Base-by-base conservation (phyloP, 306 rosid genomes). In the Ormosia semicastrata region DNA sequence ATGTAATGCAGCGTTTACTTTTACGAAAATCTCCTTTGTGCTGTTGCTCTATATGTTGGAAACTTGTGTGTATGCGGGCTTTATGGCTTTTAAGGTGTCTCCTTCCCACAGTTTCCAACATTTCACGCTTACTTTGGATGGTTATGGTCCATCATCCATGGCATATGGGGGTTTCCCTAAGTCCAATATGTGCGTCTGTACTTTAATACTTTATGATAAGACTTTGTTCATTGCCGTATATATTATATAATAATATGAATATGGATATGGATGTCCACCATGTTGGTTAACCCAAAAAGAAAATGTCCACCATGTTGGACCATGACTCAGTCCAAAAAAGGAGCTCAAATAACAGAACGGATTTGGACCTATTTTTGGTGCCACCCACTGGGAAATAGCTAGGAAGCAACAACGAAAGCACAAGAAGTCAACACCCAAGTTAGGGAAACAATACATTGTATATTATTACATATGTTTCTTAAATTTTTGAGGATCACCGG, bases 1-100 rank as follows among this genome's bases (percentile, higher is more conserved):
- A 59, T 59, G 41, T 14, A 63, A 52, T 24, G 58, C 7, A 37
- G 2, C 58, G 63, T 81, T 72, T 39, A 7, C 46, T 18, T 56
- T 37, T 8, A 52, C 15, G 18, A 65, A 50, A 65, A 36, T 13
- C 11, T 32, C 17, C 17, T 36, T 6, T 34, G 1, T 13, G 17
- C 0, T 34, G 44, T 63, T 63, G 46, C 7, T 13, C 4, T 8
- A 14, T 14, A 6, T 64, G 29, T 34, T 36, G 34, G 34, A 29
- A 41, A 30, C 8, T 37, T 66, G 33, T 24, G 44, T 53, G 58
- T 50, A 63, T 2, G 24, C 3, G n/a, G 24, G 46, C 58, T 43
- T 78, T 29, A 56, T 56, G 69, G 76, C 59, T 68, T 78, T 56
- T 69, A 68, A 68, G 37, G 66, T 67, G 56, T 78, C 75, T 53